Base-by-base conservation (phyloP, 805 yeast genomes). In the Ogataea salicorniae region DNA sequence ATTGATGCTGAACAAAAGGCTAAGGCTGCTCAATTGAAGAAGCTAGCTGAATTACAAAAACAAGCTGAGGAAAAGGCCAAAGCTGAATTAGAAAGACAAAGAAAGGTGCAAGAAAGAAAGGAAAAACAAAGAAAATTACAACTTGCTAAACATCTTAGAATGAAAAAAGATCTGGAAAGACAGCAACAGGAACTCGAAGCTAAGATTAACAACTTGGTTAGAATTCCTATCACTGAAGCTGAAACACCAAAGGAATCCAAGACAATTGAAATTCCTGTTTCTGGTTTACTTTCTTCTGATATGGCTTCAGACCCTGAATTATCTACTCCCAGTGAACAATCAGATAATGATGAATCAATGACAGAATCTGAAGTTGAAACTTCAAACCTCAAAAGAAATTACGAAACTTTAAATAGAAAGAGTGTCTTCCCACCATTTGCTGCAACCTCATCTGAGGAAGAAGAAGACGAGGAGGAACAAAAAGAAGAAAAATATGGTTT, bases 391-490 rank as follows among this genome's bases (percentile, higher is more conserved):
- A 47, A 61, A 42, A 60, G 55, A 37, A 64, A 64, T 44, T 64
- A 64, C 37, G 53, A 54, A 26, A 64, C 68, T 1, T 42, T 47
- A 18, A 48, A 46, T 7, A 55, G 68, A 39, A 58, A 53, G 41
- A 58, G 67, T 1, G 48, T 45, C 4, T 52, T 61, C 42, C 49
- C 56, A 9, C 64, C 66, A 34, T 35, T 15, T 5, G 22, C 23
- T 22, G 20, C n/a, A 14, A 20, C 20, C 4, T 20, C 39, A 9
- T 26, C n/a, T 7, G 34, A 37, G 5, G 47, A 46, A 22, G 43
- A 46, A 22, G 37, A 43, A 9, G 49, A 34, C n/a, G 37, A 42
- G 6, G 46, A 45, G 7, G 47, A 34, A 22, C 15, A 37, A 11
- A 26, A 37, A 18, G 20, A 18, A 9, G 39, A 36, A 7, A 13